These are phyloP conservation scores for Fusarium sacchari DNA, from an alignment of 2,329 filamentous ascomycete genomes.

Conservation along the genomic window DNA sequence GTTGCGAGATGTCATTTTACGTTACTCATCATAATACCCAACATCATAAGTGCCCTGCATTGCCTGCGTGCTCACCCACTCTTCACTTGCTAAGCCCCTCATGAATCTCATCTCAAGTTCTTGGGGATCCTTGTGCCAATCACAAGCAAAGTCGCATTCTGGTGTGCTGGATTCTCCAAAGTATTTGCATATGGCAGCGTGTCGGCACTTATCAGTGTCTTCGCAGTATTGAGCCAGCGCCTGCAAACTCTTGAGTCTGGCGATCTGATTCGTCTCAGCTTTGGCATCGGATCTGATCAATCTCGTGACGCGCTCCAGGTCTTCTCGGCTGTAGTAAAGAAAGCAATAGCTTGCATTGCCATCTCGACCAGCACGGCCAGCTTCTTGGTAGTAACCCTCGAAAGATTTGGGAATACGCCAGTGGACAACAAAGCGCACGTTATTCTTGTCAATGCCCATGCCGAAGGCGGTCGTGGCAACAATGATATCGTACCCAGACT, in stretches of 20 bases:
- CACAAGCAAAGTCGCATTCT: slow-evolving; percentile 78
- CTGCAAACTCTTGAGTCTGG: slow-evolving; percentile 70
- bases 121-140: slow-evolving; percentile 76
- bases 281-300: slow-evolving; percentile 61
- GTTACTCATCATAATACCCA: slow-evolving; percentile 60
- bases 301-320: slow-evolving; percentile 77
- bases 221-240: slow-evolving; percentile 86
- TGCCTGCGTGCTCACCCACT: slow-evolving; percentile 72
- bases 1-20: background rate
- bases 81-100: slow-evolving; percentile 66
- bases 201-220: slow-evolving; percentile 75
- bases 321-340: slow-evolving; percentile 89
- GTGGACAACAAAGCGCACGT: slow-evolving; percentile 93
- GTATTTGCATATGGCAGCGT: slow-evolving; percentile 78
- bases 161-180: slow-evolving; percentile 74
- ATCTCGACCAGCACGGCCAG: slow-evolving; percentile 88
- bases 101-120: slow-evolving; percentile 67
- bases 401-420: slow-evolving; percentile 95
- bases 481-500: slow-evolving; percentile 85
- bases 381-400: slow-evolving; percentile 96
- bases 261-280: slow-evolving; percentile 56
- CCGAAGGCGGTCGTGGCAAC: slow-evolving; percentile 96
- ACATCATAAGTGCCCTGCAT: slow-evolving; percentile 68
- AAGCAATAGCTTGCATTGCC: slow-evolving; percentile 88
- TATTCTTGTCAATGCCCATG: slow-evolving; percentile 97